These are phyloP conservation scores for Hymenoscyphus occultus DNA, from an alignment of 2,329 filamentous ascomycete species.

Conservation along the genomic window DNA sequence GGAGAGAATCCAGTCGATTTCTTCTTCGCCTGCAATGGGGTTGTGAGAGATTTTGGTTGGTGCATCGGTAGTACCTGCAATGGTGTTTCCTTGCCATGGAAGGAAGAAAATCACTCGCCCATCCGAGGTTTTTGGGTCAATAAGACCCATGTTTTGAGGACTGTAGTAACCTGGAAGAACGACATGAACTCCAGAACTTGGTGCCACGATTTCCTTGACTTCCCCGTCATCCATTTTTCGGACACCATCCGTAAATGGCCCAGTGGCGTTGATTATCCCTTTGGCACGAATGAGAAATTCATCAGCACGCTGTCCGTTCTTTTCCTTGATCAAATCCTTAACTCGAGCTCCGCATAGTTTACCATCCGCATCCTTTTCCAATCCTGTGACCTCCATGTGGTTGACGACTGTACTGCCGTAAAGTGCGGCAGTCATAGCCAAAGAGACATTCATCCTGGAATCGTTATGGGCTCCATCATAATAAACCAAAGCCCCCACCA, in stretches of 20 bases:
- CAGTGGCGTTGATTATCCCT: constrained; percentile 84
- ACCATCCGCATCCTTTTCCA: constrained; percentile 72
- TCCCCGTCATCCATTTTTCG: constrained; percentile 77
- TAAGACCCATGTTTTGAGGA: constrained; percentile 80
- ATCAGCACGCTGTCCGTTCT: constrained; percentile 57
- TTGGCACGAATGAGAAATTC: constrained; percentile 73
- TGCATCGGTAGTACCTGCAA: constrained; percentile 83
- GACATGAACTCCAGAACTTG: constrained; percentile 81
- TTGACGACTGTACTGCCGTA: constrained; percentile 82
- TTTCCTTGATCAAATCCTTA: constrained; percentile 66
- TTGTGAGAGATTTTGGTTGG: constrained; percentile 69
- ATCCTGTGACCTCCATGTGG: constrained; percentile 74
- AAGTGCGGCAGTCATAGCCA: constrained; percentile 84
- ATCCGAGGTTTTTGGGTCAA: constrained; percentile 83
- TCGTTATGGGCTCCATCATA: constrained; percentile 93
- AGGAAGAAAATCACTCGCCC: constrained; percentile 91
- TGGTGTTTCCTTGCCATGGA: constrained; percentile 90
- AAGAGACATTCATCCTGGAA: constrained; percentile 85
- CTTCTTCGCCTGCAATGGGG: constrained; percentile 75
- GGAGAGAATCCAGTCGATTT: constrained; percentile 83
- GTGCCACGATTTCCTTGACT: constrained; percentile 76
- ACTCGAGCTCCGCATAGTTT: constrained; percentile 70
- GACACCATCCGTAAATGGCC: constrained; percentile 82
- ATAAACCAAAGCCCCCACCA: constrained; percentile 82
- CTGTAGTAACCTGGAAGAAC: constrained; percentile 86